Evolutionary conservation across 306 rosid genomes (phyloP).

Genomic region (Gleditsia sinensis): DNA sequence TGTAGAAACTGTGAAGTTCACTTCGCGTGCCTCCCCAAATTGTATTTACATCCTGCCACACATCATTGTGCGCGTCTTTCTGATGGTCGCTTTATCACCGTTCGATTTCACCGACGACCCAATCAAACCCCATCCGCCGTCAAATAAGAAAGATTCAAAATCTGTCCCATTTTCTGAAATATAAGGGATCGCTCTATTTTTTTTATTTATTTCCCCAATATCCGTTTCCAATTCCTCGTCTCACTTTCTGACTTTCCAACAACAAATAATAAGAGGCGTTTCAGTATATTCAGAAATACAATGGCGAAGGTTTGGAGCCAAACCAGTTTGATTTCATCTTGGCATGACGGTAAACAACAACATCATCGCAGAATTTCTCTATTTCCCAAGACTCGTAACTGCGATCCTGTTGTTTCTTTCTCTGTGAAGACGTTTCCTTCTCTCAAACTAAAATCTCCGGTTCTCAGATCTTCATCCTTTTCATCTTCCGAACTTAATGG

Average conservation of each 20-base stretch:
- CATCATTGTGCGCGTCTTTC: not conserved
- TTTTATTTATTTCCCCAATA: not conserved
- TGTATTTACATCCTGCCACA: not conserved
- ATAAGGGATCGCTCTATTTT: not conserved
- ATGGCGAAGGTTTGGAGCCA: constrained; percentile 63
- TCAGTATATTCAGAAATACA: not conserved
- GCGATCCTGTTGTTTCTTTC: constrained; percentile 19
- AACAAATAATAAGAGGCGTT: not conserved
- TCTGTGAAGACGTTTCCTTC: constrained; percentile 32
- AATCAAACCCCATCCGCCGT: not conserved
- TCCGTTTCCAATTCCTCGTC: not conserved
- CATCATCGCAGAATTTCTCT: constrained; percentile 31
- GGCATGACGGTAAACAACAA: constrained; percentile 23
- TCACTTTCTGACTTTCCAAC: not conserved
- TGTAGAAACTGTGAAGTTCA: not conserved
- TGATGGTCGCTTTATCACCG: not conserved
- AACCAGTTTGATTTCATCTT: constrained; percentile 48
- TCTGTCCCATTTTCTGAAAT: not conserved
- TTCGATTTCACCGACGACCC: constrained; percentile 26
- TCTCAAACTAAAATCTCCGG: constrained; percentile 47
- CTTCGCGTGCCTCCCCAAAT: not conserved
- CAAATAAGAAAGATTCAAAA: not conserved
- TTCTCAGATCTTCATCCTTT: constrained; percentile 32
- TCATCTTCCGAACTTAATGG: constrained; percentile 46
- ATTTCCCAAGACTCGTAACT: constrained; percentile 36